Base-by-base conservation (phyloP, 148 eudicot species). In the Oxyria digyna region DNA sequence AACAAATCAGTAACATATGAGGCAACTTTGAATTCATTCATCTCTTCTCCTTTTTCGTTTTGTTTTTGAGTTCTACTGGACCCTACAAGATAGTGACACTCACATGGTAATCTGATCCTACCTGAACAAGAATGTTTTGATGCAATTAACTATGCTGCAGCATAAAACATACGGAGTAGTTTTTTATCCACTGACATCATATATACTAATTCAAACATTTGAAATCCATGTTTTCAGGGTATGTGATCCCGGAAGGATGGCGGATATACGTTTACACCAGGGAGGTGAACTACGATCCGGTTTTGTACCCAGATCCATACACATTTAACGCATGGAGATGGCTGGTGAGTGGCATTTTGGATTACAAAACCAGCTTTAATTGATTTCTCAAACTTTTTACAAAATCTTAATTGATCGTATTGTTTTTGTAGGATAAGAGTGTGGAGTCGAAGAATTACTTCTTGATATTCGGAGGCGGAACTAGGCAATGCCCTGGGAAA, bases 301-400 rank as follows among this genome's bases (percentile, higher is more conserved):
- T 71, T 62, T 31, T 88, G 40, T 94, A 90, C 74, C 93, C 93
- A 0, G 93, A 91, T 40, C 99, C 99, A 14, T 75, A 78, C 2
- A 72, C 89, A 67, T 94, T 94, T 77, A 94, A 94, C 62, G 97
- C 99, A 2, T 91, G 97, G 97, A 91, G 99, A 85, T 91, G 99
- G 99, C 68, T 94, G 97, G 99, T 93, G 41, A 62, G 23, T 62
- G n/a, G 21, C 59, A 1, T 21, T 5, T 48, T 48, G 10, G 11
- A 48, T 8, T 2, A 6, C 6, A 48, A 48, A 48, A 50, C 29
- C 4, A 20, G 59, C 59, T 21, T 21, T 46, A 13, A 20, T 6
- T 20, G 3, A 35, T 6, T 35, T 49, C 10, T 8, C 24, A 18
- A 49, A 9, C 52, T n/a, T 35, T 49, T 26, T 18, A 49, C 24